Conservation (phyloP, 352 stramenopile species). For the Blastocystis sp. region DNA sequence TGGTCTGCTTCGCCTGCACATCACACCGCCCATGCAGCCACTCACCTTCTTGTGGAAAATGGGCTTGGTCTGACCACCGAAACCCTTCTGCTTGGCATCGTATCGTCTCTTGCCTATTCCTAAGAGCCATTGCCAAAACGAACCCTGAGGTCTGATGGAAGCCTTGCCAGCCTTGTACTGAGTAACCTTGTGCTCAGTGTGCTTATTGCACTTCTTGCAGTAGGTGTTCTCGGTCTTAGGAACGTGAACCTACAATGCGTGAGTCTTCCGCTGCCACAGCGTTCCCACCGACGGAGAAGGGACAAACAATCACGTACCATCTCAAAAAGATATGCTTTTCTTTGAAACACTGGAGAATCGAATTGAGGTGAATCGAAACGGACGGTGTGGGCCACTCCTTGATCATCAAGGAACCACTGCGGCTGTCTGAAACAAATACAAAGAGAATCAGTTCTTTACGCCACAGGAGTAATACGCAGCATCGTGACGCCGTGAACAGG, state of each 20-base stretch:
- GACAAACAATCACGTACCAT: neutral
- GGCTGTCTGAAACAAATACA: too few relatives aligned
- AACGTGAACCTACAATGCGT: constrained; percentile 88
- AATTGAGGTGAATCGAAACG: neutral
- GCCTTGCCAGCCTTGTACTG: constrained; percentile 99
- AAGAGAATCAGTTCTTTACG: neutral
- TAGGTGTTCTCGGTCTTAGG: constrained; percentile 98
- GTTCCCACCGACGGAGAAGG: neutral
- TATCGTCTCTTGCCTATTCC: constrained; percentile 88
- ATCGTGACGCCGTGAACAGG: constrained; percentile 50
- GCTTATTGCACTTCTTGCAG: constrained; percentile 98
- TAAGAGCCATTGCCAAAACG: constrained; percentile 89
- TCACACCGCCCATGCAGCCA: constrained; percentile 2
- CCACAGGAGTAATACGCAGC: constrained; percentile 31
- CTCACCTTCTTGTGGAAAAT: constrained; percentile 98
- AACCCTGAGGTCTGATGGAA: constrained; percentile 96
- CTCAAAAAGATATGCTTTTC: constrained; percentile 3
- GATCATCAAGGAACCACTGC: neutral
- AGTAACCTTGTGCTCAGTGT: constrained; percentile 97
- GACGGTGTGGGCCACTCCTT: constrained; percentile 23
- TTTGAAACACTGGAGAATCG: neutral
- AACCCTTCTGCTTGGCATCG: constrained; percentile 98
- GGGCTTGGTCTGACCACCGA: constrained; percentile 99
- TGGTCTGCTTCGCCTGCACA: constrained; percentile 91
- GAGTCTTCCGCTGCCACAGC: neutral